phyloP scores from a whole-genome alignment of 2,329 filamentous ascomycete genomes.

The Botryotinia narcissicola region DNA sequence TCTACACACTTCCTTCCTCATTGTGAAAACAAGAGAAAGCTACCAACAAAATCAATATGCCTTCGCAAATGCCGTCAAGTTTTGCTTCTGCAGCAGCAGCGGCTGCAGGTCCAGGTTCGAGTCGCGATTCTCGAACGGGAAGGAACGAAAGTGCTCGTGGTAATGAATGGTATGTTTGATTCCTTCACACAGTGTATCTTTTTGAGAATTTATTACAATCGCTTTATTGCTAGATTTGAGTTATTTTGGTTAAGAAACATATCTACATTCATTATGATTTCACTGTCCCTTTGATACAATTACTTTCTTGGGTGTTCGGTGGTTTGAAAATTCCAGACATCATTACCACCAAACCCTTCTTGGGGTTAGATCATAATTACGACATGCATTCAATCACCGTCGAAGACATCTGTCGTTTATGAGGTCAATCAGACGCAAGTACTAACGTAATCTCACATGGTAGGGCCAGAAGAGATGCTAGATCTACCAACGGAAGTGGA shows the following conservation, averaged over 20 bases:
- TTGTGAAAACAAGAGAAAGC: constrained; percentile 9
- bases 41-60: constrained; percentile 18
- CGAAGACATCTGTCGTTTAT: background rate
- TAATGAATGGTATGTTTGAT: constrained; percentile 65
- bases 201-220: background rate
- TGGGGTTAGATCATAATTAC: background rate
- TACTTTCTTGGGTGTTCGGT: background rate
- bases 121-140: constrained; percentile 57
- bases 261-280: background rate
- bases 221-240: background rate
- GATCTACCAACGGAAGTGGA: constrained; percentile 48
- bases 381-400: background rate
- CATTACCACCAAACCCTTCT: constrained; percentile 1
- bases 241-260: background rate
- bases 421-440: too few relatives aligned
- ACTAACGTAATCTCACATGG: constrained; percentile 5
- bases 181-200: background rate
- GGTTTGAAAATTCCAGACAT: background rate
- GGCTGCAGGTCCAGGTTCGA: constrained; percentile 54
- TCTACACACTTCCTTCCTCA: background rate
- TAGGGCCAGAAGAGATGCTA: constrained; percentile 59
- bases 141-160: constrained; percentile 46
- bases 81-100: constrained; percentile 76
- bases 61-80: constrained; percentile 63
- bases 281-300: background rate